These are phyloP conservation scores for Centaurea solstitialis DNA, from an alignment of 129 eudicot species.

Conservation along the genomic window DNA sequence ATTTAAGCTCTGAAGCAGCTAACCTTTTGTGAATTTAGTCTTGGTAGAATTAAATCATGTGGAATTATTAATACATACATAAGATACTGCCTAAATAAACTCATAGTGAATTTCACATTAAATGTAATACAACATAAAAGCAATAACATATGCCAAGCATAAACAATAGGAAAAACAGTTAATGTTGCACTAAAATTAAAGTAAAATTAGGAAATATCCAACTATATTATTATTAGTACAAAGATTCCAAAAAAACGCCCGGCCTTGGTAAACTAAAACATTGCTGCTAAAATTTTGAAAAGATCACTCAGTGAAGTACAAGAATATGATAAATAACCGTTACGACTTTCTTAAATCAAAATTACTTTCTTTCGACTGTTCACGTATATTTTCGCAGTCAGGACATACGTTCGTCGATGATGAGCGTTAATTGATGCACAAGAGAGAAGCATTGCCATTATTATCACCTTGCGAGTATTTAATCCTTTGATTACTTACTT, in stretches of 20 bases:
- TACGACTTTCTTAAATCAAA: not conserved
- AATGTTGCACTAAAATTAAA: not conserved
- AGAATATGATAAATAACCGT: not conserved
- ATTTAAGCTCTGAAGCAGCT: too few relatives aligned
- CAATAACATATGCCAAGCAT: not conserved
- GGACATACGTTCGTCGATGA: too few relatives aligned
- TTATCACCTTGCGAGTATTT: too few relatives aligned
- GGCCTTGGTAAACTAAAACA: not conserved
- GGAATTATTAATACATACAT: too few relatives aligned
- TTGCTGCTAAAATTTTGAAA: not conserved
- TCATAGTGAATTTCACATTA: not conserved
- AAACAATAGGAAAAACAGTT: not conserved
- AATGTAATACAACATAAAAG: not conserved
- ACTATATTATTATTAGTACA: not conserved
- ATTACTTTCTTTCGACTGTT: too few relatives aligned
- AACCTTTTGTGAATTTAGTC: too few relatives aligned
- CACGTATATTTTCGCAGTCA: too few relatives aligned
- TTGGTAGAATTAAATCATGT: too few relatives aligned
- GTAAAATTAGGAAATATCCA: not conserved
- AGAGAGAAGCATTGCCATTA: too few relatives aligned
- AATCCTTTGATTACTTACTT: too few relatives aligned
- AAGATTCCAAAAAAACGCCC: not conserved
- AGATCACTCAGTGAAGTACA: not conserved
- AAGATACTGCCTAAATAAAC: not conserved
- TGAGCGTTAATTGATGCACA: too few relatives aligned